These are phyloP conservation scores for Schizopora paradoxa DNA, from an alignment of 1,284 basidiomycete species.

Conservation along the genomic window DNA sequence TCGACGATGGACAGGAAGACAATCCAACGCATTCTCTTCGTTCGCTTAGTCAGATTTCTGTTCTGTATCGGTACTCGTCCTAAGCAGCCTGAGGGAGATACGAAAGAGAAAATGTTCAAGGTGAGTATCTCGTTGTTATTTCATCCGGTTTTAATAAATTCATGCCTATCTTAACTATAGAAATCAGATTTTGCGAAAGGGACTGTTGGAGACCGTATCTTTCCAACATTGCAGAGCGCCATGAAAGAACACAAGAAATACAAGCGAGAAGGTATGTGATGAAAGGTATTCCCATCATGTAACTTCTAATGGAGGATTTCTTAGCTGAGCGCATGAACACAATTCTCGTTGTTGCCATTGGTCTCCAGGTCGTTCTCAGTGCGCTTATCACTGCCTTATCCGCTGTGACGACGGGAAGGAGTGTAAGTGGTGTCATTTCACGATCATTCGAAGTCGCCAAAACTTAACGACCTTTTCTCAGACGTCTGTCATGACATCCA, in stretches of 20 bases:
- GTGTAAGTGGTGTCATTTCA: constrained; percentile 23
- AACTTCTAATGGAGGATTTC: neutral
- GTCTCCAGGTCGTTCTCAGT: constrained; percentile 54
- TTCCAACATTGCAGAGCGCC: constrained; percentile 30
- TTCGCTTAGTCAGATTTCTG: too few species aligned
- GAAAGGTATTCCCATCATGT: neutral
- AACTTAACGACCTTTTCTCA: constrained; percentile 8
- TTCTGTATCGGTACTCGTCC: too few species aligned
- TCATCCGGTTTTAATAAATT: too few species aligned
- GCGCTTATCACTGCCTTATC: constrained; percentile 63
- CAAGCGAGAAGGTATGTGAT: constrained; percentile 17
- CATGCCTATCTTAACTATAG: too few species aligned
- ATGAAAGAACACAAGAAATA: constrained; percentile 21
- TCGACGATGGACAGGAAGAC: too few species aligned
- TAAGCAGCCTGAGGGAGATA: too few species aligned
- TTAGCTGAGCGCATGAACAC: neutral
- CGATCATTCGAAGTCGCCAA: neutral
- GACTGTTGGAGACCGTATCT: constrained; percentile 28
- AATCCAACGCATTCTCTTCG: too few species aligned
- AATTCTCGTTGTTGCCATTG: constrained; percentile 33
- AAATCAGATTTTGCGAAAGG: too few species aligned
- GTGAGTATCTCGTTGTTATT: too few species aligned
- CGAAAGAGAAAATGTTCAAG: too few species aligned
- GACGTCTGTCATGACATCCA: constrained; percentile 28
- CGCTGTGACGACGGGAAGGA: constrained; percentile 39